Conservation (phyloP, 2,329 filamentous ascomycete species). For the Colletotrichum sidae region DNA sequence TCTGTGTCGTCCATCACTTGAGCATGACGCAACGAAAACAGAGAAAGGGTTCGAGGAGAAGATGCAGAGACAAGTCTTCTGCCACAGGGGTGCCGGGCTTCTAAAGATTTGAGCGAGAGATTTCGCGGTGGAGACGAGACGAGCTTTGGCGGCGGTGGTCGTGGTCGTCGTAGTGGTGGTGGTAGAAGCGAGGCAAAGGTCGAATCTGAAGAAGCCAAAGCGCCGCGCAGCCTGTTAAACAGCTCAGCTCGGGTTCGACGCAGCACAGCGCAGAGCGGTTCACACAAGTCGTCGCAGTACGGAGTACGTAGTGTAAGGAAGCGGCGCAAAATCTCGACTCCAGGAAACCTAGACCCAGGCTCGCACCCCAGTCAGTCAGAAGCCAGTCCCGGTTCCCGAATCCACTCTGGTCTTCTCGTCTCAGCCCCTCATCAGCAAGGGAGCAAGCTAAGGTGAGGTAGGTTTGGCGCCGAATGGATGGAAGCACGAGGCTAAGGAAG, state of each 20-base stretch:
- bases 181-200: not conserved
- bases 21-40: slow-evolving; percentile 31
- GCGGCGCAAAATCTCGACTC: slow-evolving; percentile 15
- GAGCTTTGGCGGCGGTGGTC: too few species aligned
- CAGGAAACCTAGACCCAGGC: not conserved
- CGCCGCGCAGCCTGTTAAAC: slow-evolving; percentile 3
- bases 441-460: slow-evolving; percentile 26
- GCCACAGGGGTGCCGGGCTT: slow-evolving; percentile 30
- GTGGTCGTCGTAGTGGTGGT: not conserved
- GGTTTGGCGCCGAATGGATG: slow-evolving; percentile 9
- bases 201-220: not conserved
- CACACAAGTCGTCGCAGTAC: too few species aligned
- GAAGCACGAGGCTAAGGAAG: slow-evolving; percentile 2
- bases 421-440: slow-evolving; percentile 33
- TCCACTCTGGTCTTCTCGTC: slow-evolving; percentile 19
- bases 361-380: too few species aligned
- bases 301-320: not conserved
- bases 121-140: slow-evolving; percentile 34
- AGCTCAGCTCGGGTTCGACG: too few species aligned
- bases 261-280: too few species aligned
- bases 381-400: not conserved
- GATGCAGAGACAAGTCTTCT: slow-evolving; percentile 24
- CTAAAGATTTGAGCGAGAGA: slow-evolving; percentile 35
- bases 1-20: slow-evolving; percentile 35
- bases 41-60: slow-evolving; percentile 16